Evolutionary conservation across 2,329 filamentous ascomycete species (phyloP).

Genomic region (Tolypocladium album): DNA sequence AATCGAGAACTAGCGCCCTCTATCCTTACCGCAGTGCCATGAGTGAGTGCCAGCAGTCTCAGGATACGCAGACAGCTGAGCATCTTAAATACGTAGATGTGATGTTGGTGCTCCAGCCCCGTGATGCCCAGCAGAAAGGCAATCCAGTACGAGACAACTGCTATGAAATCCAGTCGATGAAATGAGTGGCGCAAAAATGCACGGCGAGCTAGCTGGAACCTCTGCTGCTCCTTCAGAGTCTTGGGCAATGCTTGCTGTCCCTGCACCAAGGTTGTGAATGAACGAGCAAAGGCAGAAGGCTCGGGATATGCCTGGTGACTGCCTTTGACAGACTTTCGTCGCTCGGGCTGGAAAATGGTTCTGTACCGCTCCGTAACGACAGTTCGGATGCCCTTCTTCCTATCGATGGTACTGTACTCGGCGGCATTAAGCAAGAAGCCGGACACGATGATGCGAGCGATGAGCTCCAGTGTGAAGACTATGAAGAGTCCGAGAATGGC

Average conservation of each 20-base stretch:
- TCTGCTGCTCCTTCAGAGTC: conserved; percentile 67
- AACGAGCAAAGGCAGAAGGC: conserved; percentile 60
- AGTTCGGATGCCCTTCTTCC: conserved; percentile 61
- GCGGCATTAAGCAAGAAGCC: conserved; percentile 83
- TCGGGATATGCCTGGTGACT: conserved; percentile 33
- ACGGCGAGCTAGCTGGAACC: conserved; percentile 74
- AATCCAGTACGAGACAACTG: conserved; percentile 92
- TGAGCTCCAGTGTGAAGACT: conserved; percentile 80
- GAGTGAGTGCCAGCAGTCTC: conserved; percentile 80
- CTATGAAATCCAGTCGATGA: conserved; percentile 89
- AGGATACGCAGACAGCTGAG: conserved; percentile 89
- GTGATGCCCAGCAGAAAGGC: conserved; percentile 64
- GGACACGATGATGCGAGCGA: conserved; percentile 80
- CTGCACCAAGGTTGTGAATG: conserved; percentile 71
- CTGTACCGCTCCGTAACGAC: conserved; percentile 68
- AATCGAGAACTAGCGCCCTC: not conserved
- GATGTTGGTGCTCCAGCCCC: conserved; percentile 55
- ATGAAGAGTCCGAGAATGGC: conserved; percentile 73
- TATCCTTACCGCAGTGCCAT: conserved; percentile 70
- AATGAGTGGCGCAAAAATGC: conserved; percentile 93
- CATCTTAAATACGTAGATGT: conserved; percentile 92
- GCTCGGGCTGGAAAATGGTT: conserved; percentile 71
- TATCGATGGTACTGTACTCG: conserved; percentile 86
- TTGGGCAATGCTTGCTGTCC: conserved; percentile 43
- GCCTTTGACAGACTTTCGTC: conserved; percentile 55